Base-by-base conservation (phyloP, 148 eudicot genomes). In the Vaccinium macrocarpon region DNA sequence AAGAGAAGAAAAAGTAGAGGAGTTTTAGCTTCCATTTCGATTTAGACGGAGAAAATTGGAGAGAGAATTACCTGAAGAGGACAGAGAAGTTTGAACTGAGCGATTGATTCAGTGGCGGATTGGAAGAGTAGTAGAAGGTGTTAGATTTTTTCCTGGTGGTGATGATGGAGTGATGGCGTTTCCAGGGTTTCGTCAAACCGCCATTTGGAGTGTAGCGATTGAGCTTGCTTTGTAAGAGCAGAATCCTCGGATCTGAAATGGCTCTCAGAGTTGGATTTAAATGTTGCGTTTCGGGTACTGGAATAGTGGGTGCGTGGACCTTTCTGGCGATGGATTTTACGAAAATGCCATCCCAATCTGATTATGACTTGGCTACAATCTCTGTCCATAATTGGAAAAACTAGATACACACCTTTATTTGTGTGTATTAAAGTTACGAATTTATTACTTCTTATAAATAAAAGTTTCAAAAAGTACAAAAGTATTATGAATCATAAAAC, bases 201-300 rank as follows among this genome's bases (percentile, higher is more conserved):
- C 62, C 50, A 10, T 18, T 27, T 5, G 25, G 68, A 49, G 29
- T 18, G 10, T 18, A 70, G 84, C 49, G 59, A 5, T 27, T 21
- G 64, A 82, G 77, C 84, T 82, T 82, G 51, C 8, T 16, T 13
- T 1, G 32, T 18, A 80, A 84, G 46, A 74, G 29, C 62, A 62
- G 68, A 55, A 85, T 62, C 78, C 27, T 14, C 89, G 89, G 90
- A 89, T 87, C 84, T 83, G 78, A 87, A 89, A 85, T 70, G 59
- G 76, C 55, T 87, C 84, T 89, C 84, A 70, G 1, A 81, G 64
- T 56, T 62, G 86, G 46, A 85, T 71, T 76, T 76, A n/a, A 71
- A n/a, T 48, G 49, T 16, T 8, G 46, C 76, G 49, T 71, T 35
- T 9, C 49, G 32, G 42, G 76, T 16, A 71, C 76, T 9, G 76